These are phyloP conservation scores for Begonia peltatifolia DNA, from an alignment of 306 rosid genomes.

Conservation along the genomic window DNA sequence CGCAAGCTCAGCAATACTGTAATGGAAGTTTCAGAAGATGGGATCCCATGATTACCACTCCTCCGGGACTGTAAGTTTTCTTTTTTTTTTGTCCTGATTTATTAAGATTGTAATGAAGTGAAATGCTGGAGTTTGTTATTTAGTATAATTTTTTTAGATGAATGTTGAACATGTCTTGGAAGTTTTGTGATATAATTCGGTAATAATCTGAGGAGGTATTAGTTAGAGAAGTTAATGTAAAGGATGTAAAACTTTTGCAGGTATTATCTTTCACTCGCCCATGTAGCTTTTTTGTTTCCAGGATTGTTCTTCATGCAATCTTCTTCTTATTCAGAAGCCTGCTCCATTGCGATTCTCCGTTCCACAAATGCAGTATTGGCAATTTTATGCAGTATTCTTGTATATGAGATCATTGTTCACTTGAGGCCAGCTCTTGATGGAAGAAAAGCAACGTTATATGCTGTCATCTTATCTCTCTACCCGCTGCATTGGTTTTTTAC, in stretches of 20 bases:
- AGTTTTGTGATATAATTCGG: too few species aligned
- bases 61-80: slow-evolving; percentile 83
- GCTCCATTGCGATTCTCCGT: slow-evolving; percentile 55
- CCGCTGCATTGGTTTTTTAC: slow-evolving; percentile 93
- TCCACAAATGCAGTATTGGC: slow-evolving; percentile 60
- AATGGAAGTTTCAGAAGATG: slow-evolving; percentile 73
- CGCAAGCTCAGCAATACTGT: slow-evolving; percentile 72
- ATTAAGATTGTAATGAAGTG: too few species aligned
- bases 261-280: slow-evolving; percentile 92
- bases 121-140: too few species aligned
- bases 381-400: slow-evolving; percentile 44
- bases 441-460: slow-evolving; percentile 41
- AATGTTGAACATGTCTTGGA: too few species aligned
- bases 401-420: slow-evolving; percentile 49
- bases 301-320: slow-evolving; percentile 26
- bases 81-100: slow-evolving; percentile 5
- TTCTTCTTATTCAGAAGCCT: slow-evolving; percentile 44
- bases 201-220: too few species aligned
- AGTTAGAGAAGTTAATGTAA: slow-evolving; percentile 8
- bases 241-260: slow-evolving; percentile 38
- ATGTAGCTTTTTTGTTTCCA: slow-evolving; percentile 84
- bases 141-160: too few species aligned
- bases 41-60: slow-evolving; percentile 97
- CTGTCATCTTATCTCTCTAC: slow-evolving; percentile 50
- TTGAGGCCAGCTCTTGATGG: slow-evolving; percentile 60